Percentiles rank a stretch among this genome's conserved stretches.
These are phyloP conservation scores for Leptographium wingfieldii DNA, from an alignment of 2,329 filamentous ascomycete species.

Conservation along the genomic window DNA sequence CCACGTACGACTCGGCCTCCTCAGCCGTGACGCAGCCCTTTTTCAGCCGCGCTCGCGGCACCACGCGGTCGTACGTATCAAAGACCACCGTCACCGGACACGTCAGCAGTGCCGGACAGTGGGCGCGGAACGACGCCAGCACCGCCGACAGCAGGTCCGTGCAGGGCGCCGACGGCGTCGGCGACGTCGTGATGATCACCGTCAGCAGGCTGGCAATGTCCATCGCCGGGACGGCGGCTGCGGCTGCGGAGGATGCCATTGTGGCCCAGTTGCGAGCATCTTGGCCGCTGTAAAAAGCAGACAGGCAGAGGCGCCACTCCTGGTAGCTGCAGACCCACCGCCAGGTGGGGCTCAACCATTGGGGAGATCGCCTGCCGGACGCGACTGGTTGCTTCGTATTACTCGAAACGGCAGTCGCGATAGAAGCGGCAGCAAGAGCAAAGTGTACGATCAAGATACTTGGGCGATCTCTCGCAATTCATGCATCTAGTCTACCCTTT, in stretches of 20 bases:
- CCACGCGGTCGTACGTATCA: slow-evolving; percentile 37
- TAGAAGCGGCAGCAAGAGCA: too few relatives aligned
- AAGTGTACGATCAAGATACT: too few relatives aligned
- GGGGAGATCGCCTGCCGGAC: too few relatives aligned
- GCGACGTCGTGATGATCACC: slow-evolving; percentile 40
- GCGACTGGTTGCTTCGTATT: too few relatives aligned
- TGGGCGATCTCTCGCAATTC: too few relatives aligned
- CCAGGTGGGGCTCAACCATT: too few relatives aligned
- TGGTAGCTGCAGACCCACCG: too few relatives aligned
- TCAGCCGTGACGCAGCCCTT: slow-evolving; percentile 38
- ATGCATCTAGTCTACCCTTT: too few relatives aligned
- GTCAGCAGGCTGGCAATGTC: slow-evolving; percentile 19
- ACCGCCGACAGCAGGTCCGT: slow-evolving; percentile 37
- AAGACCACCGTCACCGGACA: slow-evolving; percentile 39
- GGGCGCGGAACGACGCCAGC: slow-evolving; percentile 28
- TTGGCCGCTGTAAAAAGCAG: too few relatives aligned
- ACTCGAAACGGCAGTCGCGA: too few relatives aligned
- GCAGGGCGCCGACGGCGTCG: slow-evolving; percentile 40
- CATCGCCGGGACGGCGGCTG: not conserved
- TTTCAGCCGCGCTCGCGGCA: slow-evolving; percentile 31
- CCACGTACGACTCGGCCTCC: slow-evolving; percentile 26
- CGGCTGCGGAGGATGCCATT: not conserved
- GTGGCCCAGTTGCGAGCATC: not conserved
- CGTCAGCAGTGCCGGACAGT: slow-evolving; percentile 27
- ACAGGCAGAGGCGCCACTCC: too few relatives aligned